Evolutionary conservation across 257 asterid species (phyloP).

Genomic region (Nemophila menziesii): DNA sequence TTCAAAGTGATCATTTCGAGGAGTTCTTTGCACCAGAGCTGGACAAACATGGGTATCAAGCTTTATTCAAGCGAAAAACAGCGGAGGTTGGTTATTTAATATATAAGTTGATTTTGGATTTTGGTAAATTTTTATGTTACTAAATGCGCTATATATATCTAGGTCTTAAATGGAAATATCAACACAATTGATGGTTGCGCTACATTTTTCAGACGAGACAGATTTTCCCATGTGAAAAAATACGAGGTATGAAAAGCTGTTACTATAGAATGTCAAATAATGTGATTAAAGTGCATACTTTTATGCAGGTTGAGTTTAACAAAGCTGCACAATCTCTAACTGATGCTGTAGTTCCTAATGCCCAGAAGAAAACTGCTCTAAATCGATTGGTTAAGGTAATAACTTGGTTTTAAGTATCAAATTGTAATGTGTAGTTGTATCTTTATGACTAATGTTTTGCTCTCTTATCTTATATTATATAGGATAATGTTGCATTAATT

Average conservation of each 20-base stretch:
- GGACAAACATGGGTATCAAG: constrained; percentile 95
- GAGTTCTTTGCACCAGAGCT: constrained; percentile 93
- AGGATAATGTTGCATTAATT: constrained; percentile 94
- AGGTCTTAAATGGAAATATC: constrained; percentile 58
- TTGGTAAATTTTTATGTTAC: constrained; percentile 7
- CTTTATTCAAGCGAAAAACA: constrained; percentile 64
- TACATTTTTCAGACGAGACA: constrained; percentile 94
- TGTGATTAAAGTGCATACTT: constrained; percentile 8
- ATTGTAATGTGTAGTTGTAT: constrained; percentile 2
- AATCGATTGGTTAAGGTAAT: constrained; percentile 91
- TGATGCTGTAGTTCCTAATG: constrained; percentile 68
- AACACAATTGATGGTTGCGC: constrained; percentile 83
- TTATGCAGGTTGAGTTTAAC: constrained; percentile 82
- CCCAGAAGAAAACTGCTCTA: constrained; percentile 69
- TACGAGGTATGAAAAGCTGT: constrained; percentile 52
- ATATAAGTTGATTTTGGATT: constrained; percentile 5
- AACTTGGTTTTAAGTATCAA: constrained; percentile 7
- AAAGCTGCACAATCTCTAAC: constrained; percentile 95
- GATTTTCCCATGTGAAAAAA: constrained; percentile 87
- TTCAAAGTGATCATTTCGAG: constrained; percentile 87
- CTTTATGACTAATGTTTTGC: constrained; percentile 6
- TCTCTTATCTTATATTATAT: too few relatives aligned
- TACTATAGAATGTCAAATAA: constrained; percentile 5
- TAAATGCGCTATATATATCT: constrained; percentile 16
- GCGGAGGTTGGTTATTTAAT: constrained; percentile 58